These are phyloP conservation scores for Lachnellula suecica DNA, from an alignment of 2,329 filamentous ascomycete genomes.

Conservation along the genomic window DNA sequence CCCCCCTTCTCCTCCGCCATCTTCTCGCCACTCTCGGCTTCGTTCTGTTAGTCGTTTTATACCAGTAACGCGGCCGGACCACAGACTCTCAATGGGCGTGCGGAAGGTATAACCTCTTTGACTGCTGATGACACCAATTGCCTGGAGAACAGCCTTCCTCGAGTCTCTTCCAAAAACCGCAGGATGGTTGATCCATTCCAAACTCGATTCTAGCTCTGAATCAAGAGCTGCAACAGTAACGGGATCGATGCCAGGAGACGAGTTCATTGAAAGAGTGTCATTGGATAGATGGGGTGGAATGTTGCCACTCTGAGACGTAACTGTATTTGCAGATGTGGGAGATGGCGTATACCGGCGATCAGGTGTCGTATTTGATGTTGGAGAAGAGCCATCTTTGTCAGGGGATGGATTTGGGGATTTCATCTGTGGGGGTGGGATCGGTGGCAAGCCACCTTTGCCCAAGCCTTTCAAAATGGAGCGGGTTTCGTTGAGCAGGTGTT, in stretches of 20 bases:
- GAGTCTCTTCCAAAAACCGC: slow-evolving; percentile 92
- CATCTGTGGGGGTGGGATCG: slow-evolving; percentile 61
- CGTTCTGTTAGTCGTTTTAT: slow-evolving; percentile 79
- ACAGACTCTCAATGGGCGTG: slow-evolving; percentile 83
- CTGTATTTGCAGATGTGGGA: slow-evolving; percentile 38
- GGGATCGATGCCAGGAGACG: slow-evolving; percentile 75
- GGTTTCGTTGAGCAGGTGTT: slow-evolving; percentile 90
- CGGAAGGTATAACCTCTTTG: slow-evolving; percentile 93
- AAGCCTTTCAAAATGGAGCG: slow-evolving; percentile 93
- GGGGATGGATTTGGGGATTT: slow-evolving; percentile 20
- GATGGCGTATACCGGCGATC: slow-evolving; percentile 41
- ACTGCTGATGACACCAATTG: slow-evolving; percentile 93
- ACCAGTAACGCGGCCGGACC: slow-evolving; percentile 79
- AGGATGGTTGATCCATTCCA: slow-evolving; percentile 98
- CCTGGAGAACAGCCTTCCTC: slow-evolving; percentile 91
- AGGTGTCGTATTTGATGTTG: slow-evolving; percentile 28
- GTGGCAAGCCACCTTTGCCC: slow-evolving; percentile 90
- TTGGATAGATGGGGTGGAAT: slow-evolving; percentile 53
- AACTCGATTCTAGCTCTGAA: slow-evolving; percentile 80
- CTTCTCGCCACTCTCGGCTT: slow-evolving; percentile 90
- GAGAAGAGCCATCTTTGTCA: slow-evolving; percentile 21
- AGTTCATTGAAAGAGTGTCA: slow-evolving; percentile 46
- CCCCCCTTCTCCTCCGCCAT: slow-evolving; percentile 43
- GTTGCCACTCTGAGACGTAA: slow-evolving; percentile 31
- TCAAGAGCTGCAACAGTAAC: slow-evolving; percentile 84